Conservation (phyloP, 2,329 filamentous ascomycete species). For the Tympanopsis confertula region DNA sequence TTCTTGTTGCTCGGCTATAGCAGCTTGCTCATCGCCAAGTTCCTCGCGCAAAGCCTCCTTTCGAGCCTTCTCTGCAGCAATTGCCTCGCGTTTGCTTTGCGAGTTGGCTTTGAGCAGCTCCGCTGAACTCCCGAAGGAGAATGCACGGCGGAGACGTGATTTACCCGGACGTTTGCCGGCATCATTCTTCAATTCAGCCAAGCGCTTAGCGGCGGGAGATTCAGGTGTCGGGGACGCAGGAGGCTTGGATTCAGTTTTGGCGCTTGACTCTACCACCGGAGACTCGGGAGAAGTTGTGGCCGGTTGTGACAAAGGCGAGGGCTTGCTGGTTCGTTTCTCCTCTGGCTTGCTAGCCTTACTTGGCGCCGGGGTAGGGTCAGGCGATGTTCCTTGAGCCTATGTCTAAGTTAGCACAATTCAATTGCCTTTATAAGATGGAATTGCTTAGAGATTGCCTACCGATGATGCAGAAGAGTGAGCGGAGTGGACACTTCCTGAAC, state of each 20-base stretch:
- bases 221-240: not conserved
- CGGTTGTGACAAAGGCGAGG: constrained; percentile 1
- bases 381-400: too few relatives aligned
- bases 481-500: not conserved
- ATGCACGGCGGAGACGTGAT: constrained; percentile 75
- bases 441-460: too few relatives aligned
- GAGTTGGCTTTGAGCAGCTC: constrained; percentile 71
- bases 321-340: not conserved
- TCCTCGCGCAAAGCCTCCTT: not conserved
- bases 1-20: constrained; percentile 87
- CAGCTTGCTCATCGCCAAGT: constrained; percentile 71
- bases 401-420: too few relatives aligned
- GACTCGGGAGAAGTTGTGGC: not conserved
- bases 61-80: constrained; percentile 1
- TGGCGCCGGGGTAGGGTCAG: not conserved
- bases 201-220: constrained; percentile 65
- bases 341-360: not conserved
- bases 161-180: constrained; percentile 71
- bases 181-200: constrained; percentile 78
- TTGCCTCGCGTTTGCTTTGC: constrained; percentile 28
- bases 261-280: too few relatives aligned
- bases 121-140: constrained; percentile 91
- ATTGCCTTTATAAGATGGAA: too few relatives aligned
- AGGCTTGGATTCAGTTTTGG: not conserved
- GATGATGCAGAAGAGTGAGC: not conserved